Conservation (phyloP, 345 rosid genomes). For the Ailanthus altissimus region DNA sequence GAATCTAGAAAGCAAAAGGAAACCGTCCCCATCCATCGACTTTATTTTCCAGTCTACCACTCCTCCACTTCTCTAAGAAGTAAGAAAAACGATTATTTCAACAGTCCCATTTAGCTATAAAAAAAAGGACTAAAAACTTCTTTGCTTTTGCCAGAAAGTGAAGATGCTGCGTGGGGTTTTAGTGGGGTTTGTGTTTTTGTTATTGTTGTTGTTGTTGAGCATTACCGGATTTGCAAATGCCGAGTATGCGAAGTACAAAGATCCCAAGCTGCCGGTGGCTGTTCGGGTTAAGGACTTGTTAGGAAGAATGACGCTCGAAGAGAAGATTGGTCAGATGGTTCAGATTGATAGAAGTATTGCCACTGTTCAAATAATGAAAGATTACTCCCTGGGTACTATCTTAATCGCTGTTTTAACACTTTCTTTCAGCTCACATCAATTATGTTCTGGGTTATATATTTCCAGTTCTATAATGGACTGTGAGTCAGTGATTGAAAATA, state of each 20-base stretch:
- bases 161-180: constrained; percentile 5
- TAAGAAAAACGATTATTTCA: neutral
- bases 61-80: neutral
- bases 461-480: neutral
- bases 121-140: neutral
- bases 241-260: constrained; percentile 49
- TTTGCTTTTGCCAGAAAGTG: neutral
- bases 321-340: constrained; percentile 67
- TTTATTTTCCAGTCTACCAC: neutral
- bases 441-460: neutral
- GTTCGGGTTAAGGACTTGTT: constrained; percentile 46
- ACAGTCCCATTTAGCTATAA: neutral
- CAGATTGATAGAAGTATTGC: constrained; percentile 56
- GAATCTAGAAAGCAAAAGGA: neutral
- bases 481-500: neutral
- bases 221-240: constrained; percentile 8
- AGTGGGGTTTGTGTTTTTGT: neutral
- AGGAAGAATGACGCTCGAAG: constrained; percentile 50
- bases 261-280: constrained; percentile 45
- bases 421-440: neutral
- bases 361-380: constrained; percentile 43
- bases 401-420: neutral
- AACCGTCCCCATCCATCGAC: neutral
- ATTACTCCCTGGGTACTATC: constrained; percentile 45
- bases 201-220: neutral